Percentiles rank a stretch among this genome's conserved stretches.
Evolutionary conservation across 2,329 filamentous ascomycete genomes (phyloP).

Genomic region (Fusarium nodosum): DNA sequence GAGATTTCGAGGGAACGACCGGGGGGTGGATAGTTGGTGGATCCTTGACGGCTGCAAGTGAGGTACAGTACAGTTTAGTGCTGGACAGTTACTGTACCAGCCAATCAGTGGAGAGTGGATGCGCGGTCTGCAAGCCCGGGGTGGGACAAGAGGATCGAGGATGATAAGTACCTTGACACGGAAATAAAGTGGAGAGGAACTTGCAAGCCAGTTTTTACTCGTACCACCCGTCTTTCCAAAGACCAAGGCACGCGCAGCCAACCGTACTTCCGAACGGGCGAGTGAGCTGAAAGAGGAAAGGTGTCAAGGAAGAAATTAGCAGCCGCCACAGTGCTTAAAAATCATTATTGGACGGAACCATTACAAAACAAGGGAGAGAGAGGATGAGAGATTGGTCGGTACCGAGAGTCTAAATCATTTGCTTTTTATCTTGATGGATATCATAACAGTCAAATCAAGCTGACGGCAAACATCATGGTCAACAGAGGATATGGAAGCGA

Average conservation of each 20-base stretch:
- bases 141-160: conserved; percentile 23
- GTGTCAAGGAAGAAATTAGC: conserved; percentile 44
- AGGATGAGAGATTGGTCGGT: neutral
- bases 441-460: neutral
- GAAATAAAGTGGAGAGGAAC: neutral
- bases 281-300: conserved; percentile 41
- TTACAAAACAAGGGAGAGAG: neutral
- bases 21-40: conserved; percentile 22
- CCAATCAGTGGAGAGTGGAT: neutral
- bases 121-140: conserved; percentile 6
- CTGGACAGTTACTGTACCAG: neutral
- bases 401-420: neutral
- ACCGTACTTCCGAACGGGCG: conserved; percentile 36
- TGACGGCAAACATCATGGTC: neutral
- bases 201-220: conserved; percentile 21
- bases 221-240: conserved; percentile 32
- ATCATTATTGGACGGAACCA: neutral
- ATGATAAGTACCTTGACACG: conserved; percentile 8
- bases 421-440: neutral
- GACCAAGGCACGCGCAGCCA: conserved; percentile 32
- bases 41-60: neutral
- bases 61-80: conserved; percentile 1
- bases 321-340: conserved; percentile 22
- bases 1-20: conserved; percentile 44
- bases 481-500: neutral